Percentiles rank a stretch among this genome's conserved stretches.
These are phyloP conservation scores for Phytophthora constricta DNA, from an alignment of 352 stramenopile species.

Conservation along the genomic window DNA sequence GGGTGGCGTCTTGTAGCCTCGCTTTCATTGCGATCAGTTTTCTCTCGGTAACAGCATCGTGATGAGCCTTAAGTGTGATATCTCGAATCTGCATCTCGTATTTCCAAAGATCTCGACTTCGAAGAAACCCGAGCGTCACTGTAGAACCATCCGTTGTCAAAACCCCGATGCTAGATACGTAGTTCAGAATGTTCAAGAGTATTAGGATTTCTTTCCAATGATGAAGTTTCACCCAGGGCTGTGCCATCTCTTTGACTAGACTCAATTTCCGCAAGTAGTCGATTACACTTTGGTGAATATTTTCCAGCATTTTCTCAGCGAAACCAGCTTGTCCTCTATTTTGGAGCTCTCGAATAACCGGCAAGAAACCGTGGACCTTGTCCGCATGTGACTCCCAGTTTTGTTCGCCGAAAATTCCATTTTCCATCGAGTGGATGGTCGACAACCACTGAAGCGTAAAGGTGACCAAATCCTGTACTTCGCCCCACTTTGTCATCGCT, in stretches of 20 bases:
- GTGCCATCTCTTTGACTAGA: slow-evolving; percentile 58
- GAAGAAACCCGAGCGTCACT: slow-evolving; percentile 60
- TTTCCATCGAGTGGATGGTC: slow-evolving; percentile 60
- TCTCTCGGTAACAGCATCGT: slow-evolving; percentile 64
- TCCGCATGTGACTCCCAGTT: slow-evolving; percentile 54
- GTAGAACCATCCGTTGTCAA: slow-evolving; percentile 60
- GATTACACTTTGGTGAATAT: slow-evolving; percentile 37
- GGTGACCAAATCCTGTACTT: slow-evolving; percentile 63
- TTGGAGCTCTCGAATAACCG: slow-evolving; percentile 42
- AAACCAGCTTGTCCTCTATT: slow-evolving; percentile 37
- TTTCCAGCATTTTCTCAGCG: slow-evolving; percentile 46
- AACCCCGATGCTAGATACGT: slow-evolving; percentile 53
- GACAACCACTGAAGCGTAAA: slow-evolving; percentile 58
- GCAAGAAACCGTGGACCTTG: slow-evolving; percentile 44
- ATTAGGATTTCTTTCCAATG: slow-evolving; percentile 71
- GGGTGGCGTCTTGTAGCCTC: slow-evolving; percentile 38
- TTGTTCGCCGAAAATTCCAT: slow-evolving; percentile 72
- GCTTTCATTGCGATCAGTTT: slow-evolving; percentile 69
- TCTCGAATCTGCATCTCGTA: slow-evolving; percentile 64
- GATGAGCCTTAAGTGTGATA: slow-evolving; percentile 57
- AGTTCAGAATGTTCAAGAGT: slow-evolving; percentile 56
- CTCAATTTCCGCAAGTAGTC: slow-evolving; percentile 57
- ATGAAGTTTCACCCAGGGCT: slow-evolving; percentile 55
- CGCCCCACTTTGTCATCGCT: slow-evolving; percentile 50
- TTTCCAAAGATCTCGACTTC: slow-evolving; percentile 54